Conservation (phyloP, 2,329 filamentous ascomycete genomes). For the Aureobasidium sp. region DNA sequence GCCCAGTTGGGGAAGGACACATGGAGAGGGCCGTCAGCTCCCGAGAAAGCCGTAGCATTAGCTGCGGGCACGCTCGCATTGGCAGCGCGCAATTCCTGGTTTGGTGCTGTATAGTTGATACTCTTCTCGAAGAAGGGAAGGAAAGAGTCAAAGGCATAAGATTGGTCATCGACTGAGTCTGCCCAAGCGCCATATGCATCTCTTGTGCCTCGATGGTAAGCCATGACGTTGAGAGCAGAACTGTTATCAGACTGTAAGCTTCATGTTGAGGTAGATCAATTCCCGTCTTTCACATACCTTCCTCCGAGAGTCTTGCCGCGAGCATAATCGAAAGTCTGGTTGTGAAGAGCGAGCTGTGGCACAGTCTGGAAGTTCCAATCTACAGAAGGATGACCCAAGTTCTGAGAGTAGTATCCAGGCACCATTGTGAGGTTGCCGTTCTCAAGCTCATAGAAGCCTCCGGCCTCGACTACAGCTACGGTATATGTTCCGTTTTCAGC, state of each 20-base stretch:
- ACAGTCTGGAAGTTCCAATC: background rate
- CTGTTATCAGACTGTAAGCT: background rate
- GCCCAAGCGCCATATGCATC: constrained; percentile 31
- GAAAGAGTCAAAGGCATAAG: constrained; percentile 26
- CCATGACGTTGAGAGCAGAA: constrained; percentile 24
- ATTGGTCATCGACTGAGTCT: constrained; percentile 30
- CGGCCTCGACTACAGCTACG: constrained; percentile 24
- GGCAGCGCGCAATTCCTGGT: constrained; percentile 19
- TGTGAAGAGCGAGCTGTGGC: constrained; percentile 15
- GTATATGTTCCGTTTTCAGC: constrained; percentile 18
- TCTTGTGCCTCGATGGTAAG: constrained; percentile 27
- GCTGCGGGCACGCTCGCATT: constrained; percentile 24
- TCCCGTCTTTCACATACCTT: background rate
- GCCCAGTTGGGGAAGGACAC: constrained; percentile 28
- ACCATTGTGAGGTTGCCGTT: constrained; percentile 12
- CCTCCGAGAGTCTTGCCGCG: constrained; percentile 27
- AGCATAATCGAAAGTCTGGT: constrained; percentile 21
- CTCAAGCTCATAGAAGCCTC: constrained; percentile 21
- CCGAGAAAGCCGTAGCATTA: constrained; percentile 20
- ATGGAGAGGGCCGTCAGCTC: constrained; percentile 24
- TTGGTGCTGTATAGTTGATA: constrained; percentile 21
- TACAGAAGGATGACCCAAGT: background rate
- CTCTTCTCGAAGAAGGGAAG: constrained; percentile 22
- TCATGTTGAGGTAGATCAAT: background rate
- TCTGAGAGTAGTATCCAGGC: background rate